A percentile compares a stretch with the other conserved stretches of the same genome.
Evolutionary conservation across 139 green algal species (phyloP).

Genomic region (Chlorella ohadii): DNA sequence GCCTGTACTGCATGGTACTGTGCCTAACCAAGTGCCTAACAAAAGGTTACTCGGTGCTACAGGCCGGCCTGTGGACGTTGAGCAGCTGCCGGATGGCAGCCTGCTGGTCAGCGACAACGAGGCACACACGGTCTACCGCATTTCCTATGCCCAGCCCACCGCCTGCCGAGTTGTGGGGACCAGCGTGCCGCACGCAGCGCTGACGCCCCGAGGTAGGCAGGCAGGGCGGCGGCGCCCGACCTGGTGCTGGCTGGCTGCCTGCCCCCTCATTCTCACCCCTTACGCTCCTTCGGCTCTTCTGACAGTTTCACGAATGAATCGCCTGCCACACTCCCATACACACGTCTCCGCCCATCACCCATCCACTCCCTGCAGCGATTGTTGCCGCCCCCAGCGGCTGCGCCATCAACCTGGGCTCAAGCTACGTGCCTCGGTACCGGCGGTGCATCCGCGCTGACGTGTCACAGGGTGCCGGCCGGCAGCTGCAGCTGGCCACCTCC

Average conservation of each 20-base stretch:
- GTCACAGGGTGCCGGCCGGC: neutral
- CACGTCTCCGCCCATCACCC: no score
- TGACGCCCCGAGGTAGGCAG: no score
- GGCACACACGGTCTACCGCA: constrained; percentile 31
- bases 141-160: constrained; percentile 10
- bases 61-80: constrained; percentile 42
- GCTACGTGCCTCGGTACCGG: neutral
- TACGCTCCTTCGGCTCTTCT: no score
- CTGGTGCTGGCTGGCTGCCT: no score
- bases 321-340: no score
- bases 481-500: constrained; percentile 2
- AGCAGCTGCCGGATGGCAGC: constrained; percentile 44
- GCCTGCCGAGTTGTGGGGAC: no score
- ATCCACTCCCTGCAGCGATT: neutral
- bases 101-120: constrained; percentile 46
- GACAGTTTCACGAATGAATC: no score
- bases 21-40: no score
- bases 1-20: no score
- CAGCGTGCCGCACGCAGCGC: neutral
- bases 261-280: no score
- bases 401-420: constrained; percentile 1
- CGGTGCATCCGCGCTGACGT: constrained; percentile 5
- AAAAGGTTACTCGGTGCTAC: no score
- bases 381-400: neutral
- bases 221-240: no score